A percentile compares a stretch with the other conserved stretches of the same genome.
Conservation (phyloP, 2,329 filamentous ascomycete species). For the Hypoxylon sp. region DNA sequence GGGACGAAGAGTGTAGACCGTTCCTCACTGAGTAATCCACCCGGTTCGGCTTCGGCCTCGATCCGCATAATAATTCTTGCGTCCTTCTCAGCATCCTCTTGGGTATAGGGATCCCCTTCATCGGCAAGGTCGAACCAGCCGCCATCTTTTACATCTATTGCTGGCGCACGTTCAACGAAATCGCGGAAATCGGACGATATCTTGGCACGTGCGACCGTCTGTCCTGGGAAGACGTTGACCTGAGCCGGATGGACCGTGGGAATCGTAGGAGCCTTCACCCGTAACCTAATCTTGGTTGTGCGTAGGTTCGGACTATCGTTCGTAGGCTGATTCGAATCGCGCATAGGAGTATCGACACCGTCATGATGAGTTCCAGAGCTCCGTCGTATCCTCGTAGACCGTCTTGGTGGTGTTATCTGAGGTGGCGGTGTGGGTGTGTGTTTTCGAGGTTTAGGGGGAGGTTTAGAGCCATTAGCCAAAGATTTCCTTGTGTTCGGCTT, state of each 20-base stretch:
- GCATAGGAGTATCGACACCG: slow-evolving; percentile 49
- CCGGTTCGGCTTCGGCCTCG: slow-evolving; percentile 79
- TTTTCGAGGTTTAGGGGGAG: slow-evolving; percentile 54
- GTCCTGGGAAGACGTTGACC: slow-evolving; percentile 61
- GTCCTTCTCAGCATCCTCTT: slow-evolving; percentile 76
- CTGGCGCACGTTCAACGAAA: slow-evolving; percentile 66
- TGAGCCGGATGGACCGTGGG: slow-evolving; percentile 73
- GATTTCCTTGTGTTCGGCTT: slow-evolving; percentile 49
- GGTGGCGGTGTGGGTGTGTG: slow-evolving; percentile 60
- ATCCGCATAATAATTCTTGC: slow-evolving; percentile 78
- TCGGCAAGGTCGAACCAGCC: slow-evolving; percentile 68
- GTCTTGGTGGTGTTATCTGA: slow-evolving; percentile 55
- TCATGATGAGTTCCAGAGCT: slow-evolving; percentile 59
- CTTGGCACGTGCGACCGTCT: slow-evolving; percentile 60
- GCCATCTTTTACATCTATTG: slow-evolving; percentile 70
- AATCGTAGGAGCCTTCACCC: slow-evolving; percentile 63
- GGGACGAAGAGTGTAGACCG: slow-evolving; percentile 81
- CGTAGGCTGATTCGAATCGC: slow-evolving; percentile 33
- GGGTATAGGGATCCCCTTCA: slow-evolving; percentile 70
- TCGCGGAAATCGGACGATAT: slow-evolving; percentile 70
- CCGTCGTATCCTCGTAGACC: slow-evolving; percentile 61
- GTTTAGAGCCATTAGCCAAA: slow-evolving; percentile 40
- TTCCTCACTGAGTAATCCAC: slow-evolving; percentile 79
- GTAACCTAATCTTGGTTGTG: slow-evolving; percentile 63
- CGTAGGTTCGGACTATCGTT: slow-evolving; percentile 49